phyloP scores from a whole-genome alignment of 306 rosid genomes.

The Dryas octopetala region DNA sequence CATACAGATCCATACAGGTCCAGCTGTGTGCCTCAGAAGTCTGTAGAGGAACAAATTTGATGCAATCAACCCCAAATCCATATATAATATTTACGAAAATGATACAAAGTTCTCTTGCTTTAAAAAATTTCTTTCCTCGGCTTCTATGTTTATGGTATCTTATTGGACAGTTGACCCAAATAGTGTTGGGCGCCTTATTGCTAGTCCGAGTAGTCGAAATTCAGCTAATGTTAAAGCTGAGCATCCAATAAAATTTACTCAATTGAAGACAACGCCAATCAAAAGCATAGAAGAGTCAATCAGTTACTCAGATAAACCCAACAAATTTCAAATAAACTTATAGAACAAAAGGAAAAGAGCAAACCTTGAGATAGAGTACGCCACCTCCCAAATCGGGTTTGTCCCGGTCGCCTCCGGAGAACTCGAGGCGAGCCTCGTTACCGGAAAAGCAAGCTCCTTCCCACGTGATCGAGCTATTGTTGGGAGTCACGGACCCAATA shows the following conservation, averaged over 20 bases:
- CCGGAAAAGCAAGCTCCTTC: conserved; percentile 82
- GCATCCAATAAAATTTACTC: not conserved
- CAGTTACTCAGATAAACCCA: not conserved
- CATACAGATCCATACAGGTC: conserved; percentile 98
- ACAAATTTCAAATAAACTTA: not conserved
- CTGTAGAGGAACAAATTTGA: conserved; percentile 35
- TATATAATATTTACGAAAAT: not conserved
- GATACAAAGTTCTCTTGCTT: not conserved
- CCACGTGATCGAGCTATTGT: conserved; percentile 63
- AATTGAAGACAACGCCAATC: not conserved
- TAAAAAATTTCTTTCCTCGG: no score
- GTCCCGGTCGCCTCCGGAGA: conserved; percentile 42
- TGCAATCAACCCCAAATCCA: not conserved
- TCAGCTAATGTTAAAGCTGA: not conserved
- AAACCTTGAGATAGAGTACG: conserved; percentile 81
- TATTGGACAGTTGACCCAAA: no score
- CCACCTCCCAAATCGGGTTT: conserved; percentile 70
- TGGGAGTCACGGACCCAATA: conserved; percentile 76
- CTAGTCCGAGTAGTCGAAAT: not conserved
- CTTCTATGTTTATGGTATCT: not conserved
- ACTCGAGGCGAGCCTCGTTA: conserved; percentile 64
- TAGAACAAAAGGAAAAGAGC: not conserved
- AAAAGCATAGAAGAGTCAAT: not conserved
- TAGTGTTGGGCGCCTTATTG: not conserved
- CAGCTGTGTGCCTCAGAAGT: conserved; percentile 95